phyloP scores from a whole-genome alignment of 768 basidiomycete genomes.

The Pleurotus cornucopiae region DNA sequence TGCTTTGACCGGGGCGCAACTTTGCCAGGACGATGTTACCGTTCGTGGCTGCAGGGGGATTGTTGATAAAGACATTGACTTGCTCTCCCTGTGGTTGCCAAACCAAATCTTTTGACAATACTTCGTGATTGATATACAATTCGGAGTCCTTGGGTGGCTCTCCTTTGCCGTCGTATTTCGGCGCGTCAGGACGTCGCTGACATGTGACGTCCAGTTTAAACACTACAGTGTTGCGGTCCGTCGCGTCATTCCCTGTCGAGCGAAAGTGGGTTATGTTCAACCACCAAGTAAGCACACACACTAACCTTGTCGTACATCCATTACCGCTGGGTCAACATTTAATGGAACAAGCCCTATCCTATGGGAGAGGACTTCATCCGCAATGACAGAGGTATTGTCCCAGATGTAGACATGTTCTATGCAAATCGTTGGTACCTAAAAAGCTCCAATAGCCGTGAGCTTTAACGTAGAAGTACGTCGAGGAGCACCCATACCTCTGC shows the following conservation, averaged over 20 bases:
- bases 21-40: constrained; percentile 87
- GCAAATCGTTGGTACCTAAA: constrained; percentile 84
- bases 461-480: constrained; percentile 11
- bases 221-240: constrained; percentile 88
- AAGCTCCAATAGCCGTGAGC: background rate
- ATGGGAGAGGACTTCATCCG: constrained; percentile 90
- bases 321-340: constrained; percentile 73
- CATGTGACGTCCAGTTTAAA: constrained; percentile 76
- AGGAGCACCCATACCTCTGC: constrained; percentile 69
- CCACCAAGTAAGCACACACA: background rate
- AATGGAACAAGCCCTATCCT: constrained; percentile 89
- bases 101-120: constrained; percentile 60
- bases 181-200: constrained; percentile 52
- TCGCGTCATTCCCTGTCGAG: constrained; percentile 56
- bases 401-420: constrained; percentile 90
- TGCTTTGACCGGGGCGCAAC: constrained; percentile 83
- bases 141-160: constrained; percentile 41
- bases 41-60: constrained; percentile 64
- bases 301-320: constrained; percentile 51
- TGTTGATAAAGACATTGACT: constrained; percentile 45
- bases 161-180: constrained; percentile 28
- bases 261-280: background rate
- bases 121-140: constrained; percentile 69
- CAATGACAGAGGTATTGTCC: constrained; percentile 93
- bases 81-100: constrained; percentile 90